Percentiles rank a stretch among this genome's conserved stretches.
Conservation (phyloP, 805 yeast genomes). For the Scheffersomyces spartinae region DNA sequence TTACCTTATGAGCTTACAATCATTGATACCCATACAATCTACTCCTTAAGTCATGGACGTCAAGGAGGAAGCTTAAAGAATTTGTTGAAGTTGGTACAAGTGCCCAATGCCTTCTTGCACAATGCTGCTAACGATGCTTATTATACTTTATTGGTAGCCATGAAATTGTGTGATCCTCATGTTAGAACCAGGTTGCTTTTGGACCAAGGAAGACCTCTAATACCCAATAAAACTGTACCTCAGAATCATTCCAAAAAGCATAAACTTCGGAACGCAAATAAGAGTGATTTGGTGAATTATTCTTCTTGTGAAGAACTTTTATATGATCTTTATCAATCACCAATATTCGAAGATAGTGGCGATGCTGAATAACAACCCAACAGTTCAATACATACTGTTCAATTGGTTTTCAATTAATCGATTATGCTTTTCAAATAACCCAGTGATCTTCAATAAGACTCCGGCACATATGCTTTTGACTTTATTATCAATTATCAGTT, state of each 20-base stretch:
- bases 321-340: too few relatives aligned
- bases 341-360: too few relatives aligned
- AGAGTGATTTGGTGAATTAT: too few relatives aligned
- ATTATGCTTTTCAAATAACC: constrained; percentile 14
- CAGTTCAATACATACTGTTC: constrained; percentile 13
- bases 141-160: constrained; percentile 41
- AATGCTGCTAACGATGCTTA: constrained; percentile 68
- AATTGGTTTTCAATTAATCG: constrained; percentile 18
- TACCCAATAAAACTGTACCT: too few relatives aligned
- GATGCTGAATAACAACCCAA: too few relatives aligned
- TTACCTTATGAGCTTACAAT: constrained; percentile 23
- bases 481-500: constrained; percentile 21
- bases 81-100: constrained; percentile 30
- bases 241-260: too few relatives aligned
- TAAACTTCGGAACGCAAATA: too few relatives aligned
- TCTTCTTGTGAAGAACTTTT: too few relatives aligned
- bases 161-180: constrained; percentile 40
- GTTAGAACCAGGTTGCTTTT: too few relatives aligned
- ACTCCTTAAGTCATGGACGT: constrained; percentile 26
- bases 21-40: constrained; percentile 40
- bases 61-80: constrained; percentile 35
- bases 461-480: constrained; percentile 30
- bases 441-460: constrained; percentile 17
- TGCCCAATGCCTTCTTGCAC: constrained; percentile 52
- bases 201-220: too few relatives aligned